Conservation (phyloP, 352 stramenopile species). For the Pythium biforme region DNA sequence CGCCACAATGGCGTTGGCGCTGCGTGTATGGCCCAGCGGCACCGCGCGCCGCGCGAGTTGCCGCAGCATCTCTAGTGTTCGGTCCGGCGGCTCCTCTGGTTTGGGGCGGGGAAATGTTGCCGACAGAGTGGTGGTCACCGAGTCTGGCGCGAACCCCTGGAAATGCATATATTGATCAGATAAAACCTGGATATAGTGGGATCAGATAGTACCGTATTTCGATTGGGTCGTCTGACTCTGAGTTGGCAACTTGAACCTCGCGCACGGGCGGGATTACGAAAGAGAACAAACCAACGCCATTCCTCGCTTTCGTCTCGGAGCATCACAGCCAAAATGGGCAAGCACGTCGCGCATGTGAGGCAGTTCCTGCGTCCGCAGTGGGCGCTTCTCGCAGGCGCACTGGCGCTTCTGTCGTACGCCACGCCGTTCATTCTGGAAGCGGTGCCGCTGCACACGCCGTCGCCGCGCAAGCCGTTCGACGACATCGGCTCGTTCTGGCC, state of each 20-base stretch:
- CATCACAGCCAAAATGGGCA: slow-evolving; percentile 22
- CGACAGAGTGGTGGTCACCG: slow-evolving; percentile 12
- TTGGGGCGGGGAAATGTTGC: not conserved
- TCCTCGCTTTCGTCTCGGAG: too few relatives aligned
- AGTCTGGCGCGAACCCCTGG: not conserved
- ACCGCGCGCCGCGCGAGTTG: not conserved
- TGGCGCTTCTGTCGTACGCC: slow-evolving; percentile 31
- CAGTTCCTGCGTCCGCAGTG: slow-evolving; percentile 35
- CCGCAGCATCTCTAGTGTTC: slow-evolving; percentile 11
- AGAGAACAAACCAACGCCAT: too few relatives aligned
- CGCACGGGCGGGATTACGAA: too few relatives aligned
- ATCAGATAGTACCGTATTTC: not conserved
- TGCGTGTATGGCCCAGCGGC: not conserved
- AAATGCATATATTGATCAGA: not conserved
- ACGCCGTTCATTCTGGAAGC: slow-evolving; percentile 25
- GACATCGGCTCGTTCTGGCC: slow-evolving; percentile 44
- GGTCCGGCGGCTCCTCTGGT: not conserved
- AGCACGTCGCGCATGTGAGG: slow-evolving; percentile 16
- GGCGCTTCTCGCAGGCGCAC: slow-evolving; percentile 28
- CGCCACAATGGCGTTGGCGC: not conserved
- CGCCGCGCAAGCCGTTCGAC: slow-evolving; percentile 36
- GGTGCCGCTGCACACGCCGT: slow-evolving; percentile 26
- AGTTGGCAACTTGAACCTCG: not conserved
- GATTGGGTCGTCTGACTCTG: not conserved
- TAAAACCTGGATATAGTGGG: not conserved